These are phyloP conservation scores for Coccomyxa subellipsoidea DNA, from an alignment of 163 green algal genomes.

Conservation along the genomic window DNA sequence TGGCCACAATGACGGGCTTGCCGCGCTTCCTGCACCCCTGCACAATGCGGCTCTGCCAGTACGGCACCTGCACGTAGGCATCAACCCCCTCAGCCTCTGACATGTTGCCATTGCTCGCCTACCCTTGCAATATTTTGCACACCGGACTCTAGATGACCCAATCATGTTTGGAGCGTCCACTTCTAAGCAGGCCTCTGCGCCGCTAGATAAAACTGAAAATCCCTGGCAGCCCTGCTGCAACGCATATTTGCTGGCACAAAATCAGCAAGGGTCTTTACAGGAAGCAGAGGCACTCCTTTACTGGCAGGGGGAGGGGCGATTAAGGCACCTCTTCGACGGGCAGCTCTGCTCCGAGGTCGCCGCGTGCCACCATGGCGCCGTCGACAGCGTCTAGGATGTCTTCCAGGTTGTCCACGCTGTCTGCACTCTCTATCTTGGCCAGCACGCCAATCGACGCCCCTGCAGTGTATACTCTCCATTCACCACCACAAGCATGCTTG, in stretches of 20 bases:
- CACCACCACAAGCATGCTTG: neutral
- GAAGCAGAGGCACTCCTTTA: too few species aligned
- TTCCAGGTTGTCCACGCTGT: slow-evolving; percentile 76
- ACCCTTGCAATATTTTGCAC: too few species aligned
- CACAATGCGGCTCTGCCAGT: slow-evolving; percentile 46
- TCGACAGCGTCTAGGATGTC: slow-evolving; percentile 83
- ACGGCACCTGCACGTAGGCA: slow-evolving; percentile 38
- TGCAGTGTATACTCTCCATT: neutral
- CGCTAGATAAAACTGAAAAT: too few species aligned
- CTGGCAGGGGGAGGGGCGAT: too few species aligned
- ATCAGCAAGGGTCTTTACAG: too few species aligned
- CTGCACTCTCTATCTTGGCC: slow-evolving; percentile 87
- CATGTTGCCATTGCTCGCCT: neutral
- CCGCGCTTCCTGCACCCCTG: slow-evolving; percentile 67
- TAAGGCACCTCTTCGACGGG: slow-evolving; percentile 66
- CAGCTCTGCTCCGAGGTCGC: slow-evolving; percentile 84
- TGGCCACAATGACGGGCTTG: slow-evolving; percentile 84
- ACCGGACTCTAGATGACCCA: too few species aligned
- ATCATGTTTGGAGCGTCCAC: too few species aligned
- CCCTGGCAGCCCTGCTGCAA: too few species aligned
- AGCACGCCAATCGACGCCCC: slow-evolving; percentile 70
- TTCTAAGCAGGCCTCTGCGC: too few species aligned
- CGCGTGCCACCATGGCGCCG: slow-evolving; percentile 75
- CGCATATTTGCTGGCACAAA: too few species aligned
- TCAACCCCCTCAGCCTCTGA: neutral